Evolutionary conservation across 306 rosid species (phyloP), one percentile per base, ranked within the genome.

Genomic region (Acacia crassicarpa): DNA sequence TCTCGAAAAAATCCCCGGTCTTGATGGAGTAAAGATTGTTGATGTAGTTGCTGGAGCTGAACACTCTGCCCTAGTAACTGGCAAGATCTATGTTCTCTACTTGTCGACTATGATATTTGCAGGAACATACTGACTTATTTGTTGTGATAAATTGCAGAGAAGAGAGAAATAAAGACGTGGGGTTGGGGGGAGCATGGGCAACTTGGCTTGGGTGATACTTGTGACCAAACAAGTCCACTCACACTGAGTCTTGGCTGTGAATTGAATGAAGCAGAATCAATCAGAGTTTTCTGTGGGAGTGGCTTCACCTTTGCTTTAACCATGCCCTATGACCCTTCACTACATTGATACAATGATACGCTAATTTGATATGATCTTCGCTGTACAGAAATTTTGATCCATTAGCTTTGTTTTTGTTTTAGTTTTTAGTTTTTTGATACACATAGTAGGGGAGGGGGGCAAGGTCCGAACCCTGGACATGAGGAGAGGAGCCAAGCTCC

Each of bases 111-210:
- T 13, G 23, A 20, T 35, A 48, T 65, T 43, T 23, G 67, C 84
- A 46, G 53, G 35, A 48, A 27, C 19, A 14, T 70, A 6, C 41
- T 85, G 81, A 76, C 44, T 45, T 81, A 15, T 61, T 68, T 81
- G 8, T 53, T 46, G 56, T 19, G 61, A 38, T 35, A 41, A 75
- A 70, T 49, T 63, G 82, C 83, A 91, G 96, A 83, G 78, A 83
- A 87, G 49, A 91, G 91, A 79, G 93, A 81, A 73, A 51, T 88
- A 62, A 95, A 83, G 85, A 84, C 96, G 67, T 95, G 99, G 99
- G 99, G 98, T 74, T 95, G 99, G 98, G 99, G 98, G 56, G 98
- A 93, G 87, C 94, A 95, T 53, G 98, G 98, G 78, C 98, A 95
- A 89, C 99, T 95, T 80, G 98, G 99, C 59, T 84, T 95, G 85